A percentile compares a stretch with the other conserved stretches of the same genome.
Evolutionary conservation across 495 filamentous ascomycete genomes (phyloP).

Genomic region (Penicillium bialowiezense): DNA sequence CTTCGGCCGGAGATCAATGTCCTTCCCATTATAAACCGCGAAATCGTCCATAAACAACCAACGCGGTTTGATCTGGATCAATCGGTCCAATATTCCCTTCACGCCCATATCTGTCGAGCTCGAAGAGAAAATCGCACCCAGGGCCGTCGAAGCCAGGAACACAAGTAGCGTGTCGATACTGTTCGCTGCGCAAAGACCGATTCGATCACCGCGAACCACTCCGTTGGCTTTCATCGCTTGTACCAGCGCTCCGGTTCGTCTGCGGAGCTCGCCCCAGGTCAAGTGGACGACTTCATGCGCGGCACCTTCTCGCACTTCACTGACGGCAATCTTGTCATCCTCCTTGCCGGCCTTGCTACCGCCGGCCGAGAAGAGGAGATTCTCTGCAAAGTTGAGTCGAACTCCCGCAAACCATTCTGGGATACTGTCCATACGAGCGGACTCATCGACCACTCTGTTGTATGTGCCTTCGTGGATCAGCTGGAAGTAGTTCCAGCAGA

Average conservation of each 20-base stretch:
- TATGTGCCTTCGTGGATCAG: slow-evolving; percentile 62
- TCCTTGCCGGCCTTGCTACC: slow-evolving; percentile 53
- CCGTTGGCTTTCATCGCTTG: slow-evolving; percentile 63
- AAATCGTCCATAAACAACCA: slow-evolving; percentile 77
- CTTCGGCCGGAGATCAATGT: slow-evolving; percentile 66
- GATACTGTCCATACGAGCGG: slow-evolving; percentile 61
- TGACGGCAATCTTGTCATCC: slow-evolving; percentile 63
- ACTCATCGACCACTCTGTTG: slow-evolving; percentile 62
- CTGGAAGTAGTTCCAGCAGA: slow-evolving; percentile 55
- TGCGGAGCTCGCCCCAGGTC: slow-evolving; percentile 63
- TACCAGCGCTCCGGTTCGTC: slow-evolving; percentile 51
- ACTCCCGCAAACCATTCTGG: slow-evolving; percentile 62
- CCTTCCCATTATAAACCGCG: slow-evolving; percentile 75
- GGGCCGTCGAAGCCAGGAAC: slow-evolving; percentile 58
- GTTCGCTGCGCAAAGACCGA: slow-evolving; percentile 69
- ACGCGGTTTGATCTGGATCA: slow-evolving; percentile 67
- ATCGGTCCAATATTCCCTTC: slow-evolving; percentile 70
- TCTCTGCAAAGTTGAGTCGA: slow-evolving; percentile 77
- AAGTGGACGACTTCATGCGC: slow-evolving; percentile 49
- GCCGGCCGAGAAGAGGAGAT: slow-evolving; percentile 52
- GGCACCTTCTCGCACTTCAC: slow-evolving; percentile 69
- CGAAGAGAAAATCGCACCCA: slow-evolving; percentile 70
- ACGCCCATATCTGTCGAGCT: slow-evolving; percentile 78
- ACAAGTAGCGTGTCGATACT: slow-evolving; percentile 68
- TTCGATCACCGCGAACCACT: slow-evolving; percentile 64